Base-by-base conservation (phyloP, 768 basidiomycete species). In the Xerocomus brunneocitrinus region DNA sequence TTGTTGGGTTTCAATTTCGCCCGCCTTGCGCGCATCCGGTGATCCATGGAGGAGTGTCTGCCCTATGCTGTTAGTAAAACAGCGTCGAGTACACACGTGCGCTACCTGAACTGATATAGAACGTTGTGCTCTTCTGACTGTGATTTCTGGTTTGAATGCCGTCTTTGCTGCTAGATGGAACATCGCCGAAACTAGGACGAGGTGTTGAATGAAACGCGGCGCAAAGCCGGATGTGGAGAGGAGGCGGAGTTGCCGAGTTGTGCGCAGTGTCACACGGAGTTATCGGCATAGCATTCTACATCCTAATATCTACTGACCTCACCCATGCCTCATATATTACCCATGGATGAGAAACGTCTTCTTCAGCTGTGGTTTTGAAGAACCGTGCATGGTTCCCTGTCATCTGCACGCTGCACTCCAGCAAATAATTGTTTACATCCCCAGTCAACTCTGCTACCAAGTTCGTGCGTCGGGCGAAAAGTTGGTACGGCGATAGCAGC, bases 1-100 rank as follows among this genome's bases (percentile, higher is more conserved):
- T 64, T 95, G 90, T 52, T 82, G 80, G 42, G 79, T 73, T 53
- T 87, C 85, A 35, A 82, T 71, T 47, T 90, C 89, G 38, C 92
- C 89, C 41, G 85, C 90, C 63, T 79, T 77, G 72, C 90, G 88
- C 42, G 95, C 95, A 64, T 93, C 85, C 43, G 85, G 84, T 30
- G 91, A 94, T n/a, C 97, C 97, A 70, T 98, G 94, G 53, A 99
- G 74, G 51, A 99, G 68, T 19, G 88, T 82, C 92, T 94, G 71
- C 28, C 47, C 49, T 62, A 56, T 52, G 58, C 45, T 62, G 52
- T 62, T 59, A 70, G 64, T 69, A 61, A 56, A 50, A 56, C 55
- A 53, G 62, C 62, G 69, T 58, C 46, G 49, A 45, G 44, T 53
- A 50, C 56, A 19, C 50, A 47, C 38, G 45, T 56, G 60, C 43